These are phyloP conservation scores for Ophiostoma quercus DNA, from an alignment of 2,329 filamentous ascomycete genomes.

Conservation along the genomic window DNA sequence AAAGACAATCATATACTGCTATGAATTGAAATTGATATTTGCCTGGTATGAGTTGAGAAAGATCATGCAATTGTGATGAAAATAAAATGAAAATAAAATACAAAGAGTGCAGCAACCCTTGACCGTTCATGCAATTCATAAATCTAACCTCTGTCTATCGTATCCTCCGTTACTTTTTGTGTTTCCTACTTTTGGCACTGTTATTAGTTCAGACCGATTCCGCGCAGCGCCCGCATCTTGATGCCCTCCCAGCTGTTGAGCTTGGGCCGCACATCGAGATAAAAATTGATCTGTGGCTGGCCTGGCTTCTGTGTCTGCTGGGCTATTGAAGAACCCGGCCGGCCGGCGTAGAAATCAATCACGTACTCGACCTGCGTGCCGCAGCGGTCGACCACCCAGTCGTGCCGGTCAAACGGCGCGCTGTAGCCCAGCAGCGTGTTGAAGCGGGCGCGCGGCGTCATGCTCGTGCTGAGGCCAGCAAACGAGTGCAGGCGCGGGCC, in stretches of 20 bases:
- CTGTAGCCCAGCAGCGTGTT: slow-evolving; percentile 85
- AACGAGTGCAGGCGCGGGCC: slow-evolving; percentile 83
- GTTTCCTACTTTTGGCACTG: not conserved
- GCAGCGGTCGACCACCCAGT: slow-evolving; percentile 94
- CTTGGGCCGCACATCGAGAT: slow-evolving; percentile 63
- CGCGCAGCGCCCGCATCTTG: slow-evolving; percentile 57
- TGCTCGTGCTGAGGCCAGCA: slow-evolving; percentile 59
- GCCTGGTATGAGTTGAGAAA: not conserved
- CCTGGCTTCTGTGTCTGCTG: slow-evolving; percentile 26
- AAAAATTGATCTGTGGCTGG: slow-evolving; percentile 50
- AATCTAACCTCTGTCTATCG: no score
- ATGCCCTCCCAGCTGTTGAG: slow-evolving; percentile 62
- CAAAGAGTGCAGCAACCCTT: not conserved
- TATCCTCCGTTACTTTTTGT: not conserved
- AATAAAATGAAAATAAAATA: not conserved
- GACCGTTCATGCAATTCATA: not conserved
- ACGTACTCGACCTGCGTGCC: slow-evolving; percentile 84
- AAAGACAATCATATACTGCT: not conserved
- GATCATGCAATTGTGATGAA: not conserved
- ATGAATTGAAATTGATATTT: not conserved
- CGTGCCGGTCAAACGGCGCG: slow-evolving; percentile 88
- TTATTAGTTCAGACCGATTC: slow-evolving; percentile 44
- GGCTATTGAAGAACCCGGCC: slow-evolving; percentile 33
- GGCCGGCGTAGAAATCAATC: slow-evolving; percentile 93
- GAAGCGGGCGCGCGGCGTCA: slow-evolving; percentile 78